Evolutionary conservation across 2,329 filamentous ascomycete genomes (phyloP).

Genomic region (Aspergillus ustus): DNA sequence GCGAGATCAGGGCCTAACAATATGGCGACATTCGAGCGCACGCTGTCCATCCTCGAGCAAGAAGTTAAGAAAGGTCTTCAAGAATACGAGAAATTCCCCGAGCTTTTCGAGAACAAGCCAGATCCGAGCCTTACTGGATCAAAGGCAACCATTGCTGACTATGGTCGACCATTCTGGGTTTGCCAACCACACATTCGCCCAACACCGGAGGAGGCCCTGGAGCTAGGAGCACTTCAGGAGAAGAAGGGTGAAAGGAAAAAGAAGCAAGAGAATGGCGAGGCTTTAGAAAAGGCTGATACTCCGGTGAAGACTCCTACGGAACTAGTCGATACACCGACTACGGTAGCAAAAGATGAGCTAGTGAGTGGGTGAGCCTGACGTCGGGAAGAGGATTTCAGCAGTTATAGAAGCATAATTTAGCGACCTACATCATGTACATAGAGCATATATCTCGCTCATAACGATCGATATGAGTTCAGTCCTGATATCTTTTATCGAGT

Average conservation of each 20-base stretch:
- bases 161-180: conserved; percentile 85
- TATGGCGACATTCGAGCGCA: conserved; percentile 74
- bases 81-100: conserved; percentile 61
- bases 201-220: conserved; percentile 82
- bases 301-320: conserved; percentile 18
- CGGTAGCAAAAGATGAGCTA: conserved; percentile 32
- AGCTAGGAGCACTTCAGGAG: conserved; percentile 74
- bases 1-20: conserved; percentile 71
- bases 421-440: conserved; percentile 10
- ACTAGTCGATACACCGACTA: conserved; percentile 20
- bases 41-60: conserved; percentile 74
- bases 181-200: conserved; percentile 86
- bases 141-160: conserved; percentile 68
- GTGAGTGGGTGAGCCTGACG: conserved; percentile 33
- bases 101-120: conserved; percentile 41
- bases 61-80: conserved; percentile 74
- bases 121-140: conserved; percentile 48
- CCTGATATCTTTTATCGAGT: neutral
- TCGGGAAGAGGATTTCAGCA: too few relatives aligned
- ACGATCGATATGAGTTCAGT: conserved; percentile 3
- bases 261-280: conserved; percentile 17
- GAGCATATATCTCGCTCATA: conserved; percentile 14
- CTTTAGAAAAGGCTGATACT: conserved; percentile 12
- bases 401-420: conserved; percentile 7
- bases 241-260: conserved; percentile 62